phyloP scores from a whole-genome alignment of 2,329 filamentous ascomycete species.

The Pestalotiopsis sp. region DNA sequence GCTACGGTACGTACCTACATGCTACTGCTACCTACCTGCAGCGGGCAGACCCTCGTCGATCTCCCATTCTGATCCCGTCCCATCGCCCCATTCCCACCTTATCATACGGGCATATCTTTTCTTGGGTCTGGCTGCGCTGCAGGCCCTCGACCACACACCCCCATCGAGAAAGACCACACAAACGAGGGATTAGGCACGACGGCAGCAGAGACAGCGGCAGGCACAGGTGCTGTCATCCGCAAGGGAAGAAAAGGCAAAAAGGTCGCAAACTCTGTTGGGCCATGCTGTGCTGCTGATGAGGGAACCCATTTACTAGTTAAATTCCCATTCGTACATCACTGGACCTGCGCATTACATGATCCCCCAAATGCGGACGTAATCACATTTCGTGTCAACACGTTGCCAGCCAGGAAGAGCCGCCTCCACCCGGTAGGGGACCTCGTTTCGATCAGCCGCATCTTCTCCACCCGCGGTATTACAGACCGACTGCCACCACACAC shows the following conservation, averaged over 20 bases:
- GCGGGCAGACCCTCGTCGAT: conserved; percentile 1
- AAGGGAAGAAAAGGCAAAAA: not conserved
- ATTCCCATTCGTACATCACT: not conserved
- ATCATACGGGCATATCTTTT: not conserved
- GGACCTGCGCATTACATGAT: not conserved
- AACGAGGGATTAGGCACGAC: not conserved
- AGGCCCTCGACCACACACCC: not conserved
- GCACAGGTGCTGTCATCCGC: not conserved
- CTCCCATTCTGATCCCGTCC: not conserved
- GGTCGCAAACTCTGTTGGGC: not conserved
- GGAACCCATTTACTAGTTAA: not conserved
- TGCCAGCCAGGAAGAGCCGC: conserved; percentile 12
- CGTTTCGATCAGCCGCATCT: conserved; percentile 12
- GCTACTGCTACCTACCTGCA: not conserved
- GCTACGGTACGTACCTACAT: no score
- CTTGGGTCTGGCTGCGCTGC: not conserved
- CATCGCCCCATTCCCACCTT: conserved; percentile 1
- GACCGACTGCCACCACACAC: not conserved
- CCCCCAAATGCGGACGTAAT: conserved; percentile 11
- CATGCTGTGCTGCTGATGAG: not conserved
- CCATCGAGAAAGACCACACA: not conserved
- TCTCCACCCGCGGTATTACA: conserved; percentile 7
- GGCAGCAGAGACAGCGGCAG: not conserved
- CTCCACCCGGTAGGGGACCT: conserved; percentile 12
- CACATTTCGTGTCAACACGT: conserved; percentile 6